Percentiles rank a stretch among this genome's conserved stretches.
These are phyloP conservation scores for Antonospora locustae DNA, from an alignment of 371 early-diverging fungal species.

Conservation along the genomic window DNA sequence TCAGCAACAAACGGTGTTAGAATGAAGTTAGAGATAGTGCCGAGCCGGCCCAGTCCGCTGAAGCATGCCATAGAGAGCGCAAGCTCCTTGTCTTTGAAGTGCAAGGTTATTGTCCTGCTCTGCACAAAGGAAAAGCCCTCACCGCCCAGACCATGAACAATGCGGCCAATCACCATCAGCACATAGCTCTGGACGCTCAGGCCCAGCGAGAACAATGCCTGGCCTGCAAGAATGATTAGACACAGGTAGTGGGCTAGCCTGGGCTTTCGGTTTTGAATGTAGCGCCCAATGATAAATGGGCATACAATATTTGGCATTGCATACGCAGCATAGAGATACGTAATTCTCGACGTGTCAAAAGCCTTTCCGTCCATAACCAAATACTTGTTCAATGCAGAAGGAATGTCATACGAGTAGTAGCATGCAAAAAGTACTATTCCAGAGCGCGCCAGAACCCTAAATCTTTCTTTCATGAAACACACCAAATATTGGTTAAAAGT, in stretches of 20 bases:
- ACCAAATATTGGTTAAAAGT: too few relatives aligned
- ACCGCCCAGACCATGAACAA: conserved; percentile 62
- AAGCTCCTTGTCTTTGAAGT: conserved; percentile 57
- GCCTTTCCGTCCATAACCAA: conserved; percentile 53
- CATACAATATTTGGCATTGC: conserved; percentile 62
- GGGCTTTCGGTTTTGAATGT: conserved; percentile 53
- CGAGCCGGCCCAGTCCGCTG: conserved; percentile 58
- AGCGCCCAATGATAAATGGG: conserved; percentile 59
- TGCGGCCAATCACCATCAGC: conserved; percentile 58
- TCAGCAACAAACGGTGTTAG: conserved; percentile 54
- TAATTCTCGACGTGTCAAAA: conserved; percentile 56
- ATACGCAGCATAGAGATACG: conserved; percentile 60
- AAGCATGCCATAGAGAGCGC: conserved; percentile 59
- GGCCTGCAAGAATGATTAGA: conserved; percentile 58
- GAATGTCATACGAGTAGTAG: conserved; percentile 61
- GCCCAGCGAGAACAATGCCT: conserved; percentile 58
- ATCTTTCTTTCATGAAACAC: conserved; percentile 42
- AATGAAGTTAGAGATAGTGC: conserved; percentile 59
- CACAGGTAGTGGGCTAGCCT: conserved; percentile 55
- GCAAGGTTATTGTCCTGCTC: conserved; percentile 57
- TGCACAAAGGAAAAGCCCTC: conserved; percentile 61
- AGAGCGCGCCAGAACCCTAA: conserved; percentile 52
- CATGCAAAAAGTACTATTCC: conserved; percentile 57
- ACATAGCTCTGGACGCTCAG: conserved; percentile 52
- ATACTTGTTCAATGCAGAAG: conserved; percentile 59